A percentile compares a stretch with the other conserved stretches of the same genome.
phyloP scores from a whole-genome alignment of 2,329 filamentous ascomycete species.

The Aureobasidium pullulans region DNA sequence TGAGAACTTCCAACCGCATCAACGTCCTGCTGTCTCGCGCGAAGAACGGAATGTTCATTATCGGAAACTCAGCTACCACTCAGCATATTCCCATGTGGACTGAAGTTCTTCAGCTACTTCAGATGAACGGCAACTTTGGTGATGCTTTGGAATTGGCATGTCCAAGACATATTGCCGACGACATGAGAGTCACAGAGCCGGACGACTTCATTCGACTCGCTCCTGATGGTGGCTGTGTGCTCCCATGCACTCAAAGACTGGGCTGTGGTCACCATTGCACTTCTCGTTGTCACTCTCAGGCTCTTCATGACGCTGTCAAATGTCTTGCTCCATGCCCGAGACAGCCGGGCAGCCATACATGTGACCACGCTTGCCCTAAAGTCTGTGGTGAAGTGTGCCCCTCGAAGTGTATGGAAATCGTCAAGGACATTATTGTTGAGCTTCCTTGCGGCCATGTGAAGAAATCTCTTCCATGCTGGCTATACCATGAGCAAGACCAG shows the following conservation, averaged over 20 bases:
- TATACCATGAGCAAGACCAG: constrained; percentile 34
- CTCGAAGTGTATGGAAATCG: constrained; percentile 13
- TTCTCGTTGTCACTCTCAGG: constrained; percentile 38
- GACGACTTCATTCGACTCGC: constrained; percentile 50
- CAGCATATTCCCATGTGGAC: constrained; percentile 55
- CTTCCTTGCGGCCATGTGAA: constrained; percentile 26
- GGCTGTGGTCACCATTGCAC: constrained; percentile 40
- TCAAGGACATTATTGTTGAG: constrained; percentile 23
- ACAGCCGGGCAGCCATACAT: constrained; percentile 25
- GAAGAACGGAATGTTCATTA: constrained; percentile 63
- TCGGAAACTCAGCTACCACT: constrained; percentile 51
- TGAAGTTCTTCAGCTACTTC: constrained; percentile 49
- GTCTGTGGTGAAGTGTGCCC: constrained; percentile 31
- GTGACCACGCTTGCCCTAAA: constrained; percentile 36
- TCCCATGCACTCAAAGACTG: constrained; percentile 41
- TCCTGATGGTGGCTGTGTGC: constrained; percentile 56
- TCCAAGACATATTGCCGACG: constrained; percentile 50
- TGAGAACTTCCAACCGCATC: constrained; percentile 59
- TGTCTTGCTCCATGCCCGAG: constrained; percentile 37
- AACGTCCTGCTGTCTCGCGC: constrained; percentile 63
- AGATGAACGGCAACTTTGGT: constrained; percentile 42
- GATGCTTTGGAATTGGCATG: constrained; percentile 48
- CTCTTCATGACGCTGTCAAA: constrained; percentile 34
- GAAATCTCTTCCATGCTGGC: constrained; percentile 21
- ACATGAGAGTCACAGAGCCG: constrained; percentile 44